Evolutionary conservation across 257 asterid species (phyloP), one percentile per base, ranked within the genome.

Genomic region (Plantago ovata): DNA sequence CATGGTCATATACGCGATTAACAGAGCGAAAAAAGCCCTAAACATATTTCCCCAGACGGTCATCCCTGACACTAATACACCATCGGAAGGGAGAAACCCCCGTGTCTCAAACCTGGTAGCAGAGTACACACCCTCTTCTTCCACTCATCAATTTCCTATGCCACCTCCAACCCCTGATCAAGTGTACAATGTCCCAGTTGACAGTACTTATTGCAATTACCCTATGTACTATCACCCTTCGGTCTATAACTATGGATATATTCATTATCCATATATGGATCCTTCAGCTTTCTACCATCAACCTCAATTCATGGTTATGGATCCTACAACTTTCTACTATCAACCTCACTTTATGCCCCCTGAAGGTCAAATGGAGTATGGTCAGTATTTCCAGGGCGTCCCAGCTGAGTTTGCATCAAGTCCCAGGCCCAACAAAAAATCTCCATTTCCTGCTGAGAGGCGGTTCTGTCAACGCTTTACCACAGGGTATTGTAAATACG

Each of bases 401-500:
- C 19, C 41, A 4, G n/a, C n/a, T n/a, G 59, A 38, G 50, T 11
- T 50, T 39, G 41, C 43, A 18, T 3, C 0, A 11, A 13, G 28
- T 63, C 53, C 21, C 4, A 32, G 33, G 15, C 24, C 56, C 20
- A 21, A 51, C 12, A 49, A 16, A 32, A 40, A 22, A 60, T 10
- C 44, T 20, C 36, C 13, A 3, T 10, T 9, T 43, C 53, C 56
- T 3, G 63, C 47, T 33, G 72, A 56, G 48, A 6, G 20, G 43
- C 57, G 53, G 55, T 59, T 67, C 8, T 75, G 80, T 9, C 43
- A 63, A 8, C 45, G 36, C 56, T 75, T 70, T 42, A 66, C 19
- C 13, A n/a, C 33, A 41, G 80, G 77, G 20, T 63, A 63, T 23
- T 75, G 80, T 15, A 63, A 36, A 60, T 38, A 58, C 14, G 80